Base-by-base conservation (phyloP, 2,329 filamentous ascomycete species). In the Metarhizium brunneum region DNA sequence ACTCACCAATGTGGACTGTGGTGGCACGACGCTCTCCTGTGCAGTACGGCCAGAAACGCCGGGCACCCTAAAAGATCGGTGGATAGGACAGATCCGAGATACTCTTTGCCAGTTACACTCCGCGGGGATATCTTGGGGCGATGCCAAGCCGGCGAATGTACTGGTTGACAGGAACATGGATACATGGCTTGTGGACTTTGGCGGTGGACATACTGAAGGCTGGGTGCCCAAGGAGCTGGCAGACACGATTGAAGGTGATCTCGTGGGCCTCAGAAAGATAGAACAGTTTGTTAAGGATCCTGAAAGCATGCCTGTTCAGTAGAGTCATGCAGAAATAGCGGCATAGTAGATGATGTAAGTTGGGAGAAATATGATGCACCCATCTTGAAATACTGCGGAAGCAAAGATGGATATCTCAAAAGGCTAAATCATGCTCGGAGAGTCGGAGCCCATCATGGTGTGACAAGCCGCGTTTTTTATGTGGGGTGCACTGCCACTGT, bases 171-270 rank as follows among this genome's bases (percentile, higher is more conserved):
- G 50, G 29, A 49, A 63, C 10, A 62, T 63, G 5, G 57, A 69
- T 47, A 61, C 64, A 0, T 68, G 66, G 63, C 52, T 67, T 2
- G 61, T 63, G 11, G 65, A 69, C 50, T 69, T 70, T 56, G 66
- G 63, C 1, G 67, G 65, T 29, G 65, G 51, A 2, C 36, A 53
- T 25, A 53, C 51, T 20, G 18, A 53, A 11, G 51, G 25, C 6
- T 53, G 51, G 51, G 51, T 53, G 45, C 38, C 42, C 16, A 35
- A 30, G 14, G 51, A 45, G 4, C 8, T 43, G 18, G 51, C 51
- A 16, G 51, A 29, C 4, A 53, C 51, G 6, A 13, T 16, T 7
- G 40, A 4, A 25, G 42, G 52, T 4, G 52, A 54, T 25, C 25
- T 25, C 25, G 25, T 25, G 25, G 25, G 25, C 25, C 25, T 25